Base-by-base conservation (phyloP, 2,329 filamentous ascomycete genomes). In the Hypoxylon sp. region DNA sequence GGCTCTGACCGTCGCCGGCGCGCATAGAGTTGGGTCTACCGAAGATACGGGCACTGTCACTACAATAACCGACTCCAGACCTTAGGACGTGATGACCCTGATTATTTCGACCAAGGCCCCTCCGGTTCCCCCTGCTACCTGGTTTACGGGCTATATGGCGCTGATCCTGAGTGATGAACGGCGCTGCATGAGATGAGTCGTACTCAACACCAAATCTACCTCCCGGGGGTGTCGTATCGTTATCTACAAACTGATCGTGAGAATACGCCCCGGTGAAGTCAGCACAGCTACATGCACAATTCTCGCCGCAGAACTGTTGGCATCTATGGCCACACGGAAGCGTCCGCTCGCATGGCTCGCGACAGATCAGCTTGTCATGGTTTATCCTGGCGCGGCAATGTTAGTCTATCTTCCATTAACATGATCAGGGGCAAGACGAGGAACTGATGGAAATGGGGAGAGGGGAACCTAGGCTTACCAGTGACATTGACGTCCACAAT, bases 401-500 rank as follows among this genome's bases (percentile, higher is more conserved):
- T 68, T 32, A 69, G 57, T 44, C 4, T 32, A n/a, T 16, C 3
- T 6, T 46, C 11, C 8, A 18, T 16, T 11, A 16, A 18, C 8
- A 4, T n/a, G 4, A 20, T 28, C 33, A 24, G 6, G 26, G 26
- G 16, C 12, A 28, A 32, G 16, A 30, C 16, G 28, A 14, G 14
- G 6, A 24, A 8, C 22, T 12, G 14, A 32, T 9, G 30, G 30
- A 9, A n/a, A 12, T 8, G 36, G 26, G 8, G 8, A 33, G n/a
- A 20, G 32, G 44, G 46, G 9, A 11, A 32, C 16, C 7, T 20
- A 14, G 22, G 68, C 71, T 68, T 72, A 77, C 74, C 74, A 75
- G 54, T 77, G 75, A 22, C 75, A 77, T 42, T 49, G 62, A 20
- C 72, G 74, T 9, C 59, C 68, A 45, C 75, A 77, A 4, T 65